A percentile compares a stretch with the other conserved stretches of the same genome.
These are phyloP conservation scores for Lolium rigidum DNA, from an alignment of 176 grass and related monocot genomes.

Conservation along the genomic window DNA sequence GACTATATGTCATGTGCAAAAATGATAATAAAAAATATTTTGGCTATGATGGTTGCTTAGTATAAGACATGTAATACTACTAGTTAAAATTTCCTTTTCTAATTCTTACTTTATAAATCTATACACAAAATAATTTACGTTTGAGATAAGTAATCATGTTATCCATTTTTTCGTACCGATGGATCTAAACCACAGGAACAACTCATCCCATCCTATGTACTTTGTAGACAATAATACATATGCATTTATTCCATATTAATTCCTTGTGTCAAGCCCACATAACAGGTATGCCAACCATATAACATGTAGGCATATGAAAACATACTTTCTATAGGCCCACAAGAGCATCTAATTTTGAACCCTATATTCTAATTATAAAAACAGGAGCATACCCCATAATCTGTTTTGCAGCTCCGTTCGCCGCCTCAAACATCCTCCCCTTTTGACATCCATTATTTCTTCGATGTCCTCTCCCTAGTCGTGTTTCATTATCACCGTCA, in stretches of 20 bases:
- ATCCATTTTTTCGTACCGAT: too few relatives aligned
- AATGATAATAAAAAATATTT: too few relatives aligned
- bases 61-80: too few relatives aligned
- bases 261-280: background rate
- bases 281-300: background rate
- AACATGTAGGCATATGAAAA: background rate
- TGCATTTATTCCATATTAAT: background rate
- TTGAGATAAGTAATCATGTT: too few relatives aligned
- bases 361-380: conserved; percentile 27
- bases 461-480: background rate
- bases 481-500: background rate
- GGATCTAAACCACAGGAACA: too few relatives aligned
- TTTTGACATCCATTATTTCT: background rate
- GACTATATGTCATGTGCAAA: too few relatives aligned
- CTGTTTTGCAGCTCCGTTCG: background rate
- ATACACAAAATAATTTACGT: too few relatives aligned
- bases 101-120: too few relatives aligned
- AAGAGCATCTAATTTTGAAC: background rate
- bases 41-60: too few relatives aligned
- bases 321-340: background rate
- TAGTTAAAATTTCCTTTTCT: too few relatives aligned
- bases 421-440: background rate
- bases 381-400: background rate
- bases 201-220: background rate
- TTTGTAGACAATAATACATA: background rate